Evolutionary conservation across 177 flowering plant species (phyloP), one percentile per base, ranked within the genome.

Genomic region (Vitis hybrid): DNA sequence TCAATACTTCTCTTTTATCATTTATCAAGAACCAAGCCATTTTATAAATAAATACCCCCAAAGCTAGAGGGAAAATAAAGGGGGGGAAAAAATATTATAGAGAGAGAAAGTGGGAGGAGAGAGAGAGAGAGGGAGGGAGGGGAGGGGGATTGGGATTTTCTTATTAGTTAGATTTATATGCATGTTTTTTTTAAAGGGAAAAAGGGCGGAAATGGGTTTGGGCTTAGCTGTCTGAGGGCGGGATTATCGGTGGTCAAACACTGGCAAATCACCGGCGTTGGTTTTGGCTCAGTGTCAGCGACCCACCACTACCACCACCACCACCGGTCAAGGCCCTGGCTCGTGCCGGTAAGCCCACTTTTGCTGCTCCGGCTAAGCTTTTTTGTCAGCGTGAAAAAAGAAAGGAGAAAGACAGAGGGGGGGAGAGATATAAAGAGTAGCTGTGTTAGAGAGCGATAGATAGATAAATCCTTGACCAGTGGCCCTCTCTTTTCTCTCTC

Each of bases 221-320:
- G 32, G 73, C 70, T 66, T 73, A 76, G 82, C 80, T 80, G 82
- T 70, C 76, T 4, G 3, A 3, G 64, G 40, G 78, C 82, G 80
- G 65, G 73, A 74, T 64, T 2, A 50, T 52, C 75, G 80, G 75
- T 48, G 60, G 76, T 76, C 75, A 76, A 76, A 73, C 66, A 11
- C 64, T 30, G 11, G 49, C 58, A 50, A 27, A 13, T 65, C 61
- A 30, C 32, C 64, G 70, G 69, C 67, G 69, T 75, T 61, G 73
- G 70, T 66, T 64, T 58, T 30, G 35, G 30, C 60, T 52, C 56
- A 7, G 13, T 52, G 51, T 50, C 64, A 51, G 56, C 4, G 57
- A 27, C 30, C 30, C 30, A 27, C 30, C 4, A 27, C 30, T 4
- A 6, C 57, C 8, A 16, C 8, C n/a, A 54, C 11, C 51, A 9